Base-by-base conservation (phyloP, 768 basidiomycete species). In the Mycena vitilis region DNA sequence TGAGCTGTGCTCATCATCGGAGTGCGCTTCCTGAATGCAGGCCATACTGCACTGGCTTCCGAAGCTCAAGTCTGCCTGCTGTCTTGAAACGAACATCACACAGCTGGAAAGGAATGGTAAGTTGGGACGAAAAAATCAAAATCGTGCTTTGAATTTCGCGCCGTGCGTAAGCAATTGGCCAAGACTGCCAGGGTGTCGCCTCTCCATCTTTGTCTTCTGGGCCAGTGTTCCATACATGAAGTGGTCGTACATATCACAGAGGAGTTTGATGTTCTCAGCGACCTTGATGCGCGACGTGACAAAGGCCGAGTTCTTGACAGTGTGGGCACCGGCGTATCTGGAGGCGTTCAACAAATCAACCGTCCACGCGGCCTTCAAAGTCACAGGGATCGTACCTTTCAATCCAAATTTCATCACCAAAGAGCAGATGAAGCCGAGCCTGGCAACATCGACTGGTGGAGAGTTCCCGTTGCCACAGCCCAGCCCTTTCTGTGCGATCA, bases 241-340 rank as follows among this genome's bases (percentile, higher is more conserved):
- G 45, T 65, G 60, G 38, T 69, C 63, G 63, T 69, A 69, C 62
- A 69, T 60, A 18, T 69, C 63, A 20, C n/a, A 7, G 30, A 69
- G 51, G 25, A 69, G 57, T 5, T 34, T 18, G 3, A 18, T 15
- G 42, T 68, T 18, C 5, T 48, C 18, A 7, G 66, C 51, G 18
- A 56, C 10, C 20, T n/a, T 30, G 30, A 30, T 30, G 5, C 30
- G 30, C 5, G 30, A 30, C 30, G 30, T 30, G 30, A 3, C 30
- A 30, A 30, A 30, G 30, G 30, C 30, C 30, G 30, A 30, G 30
- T 30, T 30, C 30, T 5, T 30, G 3, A 30, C 30, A 5, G 30
- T 30, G 30, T 30, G 30, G 30, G 30, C 30, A 2, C 30, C 30
- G 3, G 30, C 30, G 30, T 30, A 30, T 5, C 30, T 30, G 30